A percentile compares a stretch with the other conserved stretches of the same genome.
Conservation (phyloP, 139 green algal species). For the Chlamydomonas schloesseri region DNA sequence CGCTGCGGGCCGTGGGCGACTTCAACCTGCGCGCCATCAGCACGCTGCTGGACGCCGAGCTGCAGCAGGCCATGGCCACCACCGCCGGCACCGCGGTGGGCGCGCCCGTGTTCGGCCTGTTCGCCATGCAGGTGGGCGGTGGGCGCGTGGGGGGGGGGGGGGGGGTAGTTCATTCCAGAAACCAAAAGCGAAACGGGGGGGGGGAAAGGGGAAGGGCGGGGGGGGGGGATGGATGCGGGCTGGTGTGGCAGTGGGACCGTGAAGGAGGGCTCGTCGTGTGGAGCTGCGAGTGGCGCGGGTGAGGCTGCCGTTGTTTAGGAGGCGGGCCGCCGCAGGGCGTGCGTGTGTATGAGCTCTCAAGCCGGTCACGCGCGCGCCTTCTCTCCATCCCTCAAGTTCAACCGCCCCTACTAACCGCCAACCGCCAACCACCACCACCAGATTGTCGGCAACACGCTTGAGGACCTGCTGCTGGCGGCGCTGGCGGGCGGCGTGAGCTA, state of each 20-base stretch:
- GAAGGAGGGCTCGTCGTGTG: too few relatives aligned
- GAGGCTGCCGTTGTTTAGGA: too few relatives aligned
- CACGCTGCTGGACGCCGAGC: constrained; percentile 84
- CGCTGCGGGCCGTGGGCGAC: constrained; percentile 33
- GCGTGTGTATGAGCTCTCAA: too few relatives aligned
- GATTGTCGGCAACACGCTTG: constrained; percentile 76
- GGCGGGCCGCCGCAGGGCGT: too few relatives aligned
- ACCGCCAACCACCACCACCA: neutral
- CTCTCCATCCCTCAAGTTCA: too few relatives aligned
- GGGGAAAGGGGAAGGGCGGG: too few relatives aligned
- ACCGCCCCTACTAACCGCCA: too few relatives aligned
- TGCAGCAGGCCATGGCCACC: constrained; percentile 82
- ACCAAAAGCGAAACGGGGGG: too few relatives aligned
- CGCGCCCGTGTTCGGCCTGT: constrained; percentile 39
- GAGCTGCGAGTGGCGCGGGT: too few relatives aligned
- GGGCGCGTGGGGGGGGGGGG: neutral
- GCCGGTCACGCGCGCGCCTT: too few relatives aligned
- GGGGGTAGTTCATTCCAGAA: neutral
- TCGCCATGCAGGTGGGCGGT: constrained; percentile 9
- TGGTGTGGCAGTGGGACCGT: too few relatives aligned
- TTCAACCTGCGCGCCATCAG: constrained; percentile 68
- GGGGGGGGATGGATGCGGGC: too few relatives aligned
- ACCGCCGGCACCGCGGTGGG: constrained; percentile 77
- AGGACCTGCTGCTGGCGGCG: constrained; percentile 85
- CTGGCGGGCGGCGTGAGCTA: constrained; percentile 72